Base-by-base conservation (phyloP, 1,139 yeast species). In the Kluyveromyces sp. region DNA sequence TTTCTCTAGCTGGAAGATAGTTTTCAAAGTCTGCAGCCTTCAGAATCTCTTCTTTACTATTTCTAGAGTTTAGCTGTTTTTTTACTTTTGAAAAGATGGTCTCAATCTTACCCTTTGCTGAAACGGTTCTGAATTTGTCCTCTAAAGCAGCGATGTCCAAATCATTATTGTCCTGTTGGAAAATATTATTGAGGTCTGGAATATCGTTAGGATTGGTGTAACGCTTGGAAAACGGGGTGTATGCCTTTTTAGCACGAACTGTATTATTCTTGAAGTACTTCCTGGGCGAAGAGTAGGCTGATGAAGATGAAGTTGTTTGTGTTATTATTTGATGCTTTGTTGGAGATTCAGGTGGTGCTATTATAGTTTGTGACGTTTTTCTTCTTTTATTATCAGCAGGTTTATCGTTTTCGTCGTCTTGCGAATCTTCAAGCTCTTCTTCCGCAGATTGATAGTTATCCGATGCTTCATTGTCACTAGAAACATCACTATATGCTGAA, bases 1-100 rank as follows among this genome's bases (percentile, higher is more conserved):
- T 77, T 53, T 89, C 97, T 51, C 99, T 75, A 50, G 97, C 90
- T 0, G 97, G 97, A 43, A 92, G 70, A 28, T 55, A 56, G 27
- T 60, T 60, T 28, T 54, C 57, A 39, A 62, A 57, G 46, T 58
- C 52, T 7, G 55, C 52, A 3, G 63, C 52, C 45, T 60, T 58
- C 15, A 61, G 51, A 41, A 61, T 55, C 38, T 55, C 61, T 41
- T 61, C 65, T 46, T 57, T 63, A 25, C 59, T 60, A 45, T 60
- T 62, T 31, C 64, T 59, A 2, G 67, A 61, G 47, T 61, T 57
- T 15, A 63, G 47, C 42, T 60, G 66, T 45, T 58, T 60, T 38
- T 63, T 63, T 4, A 63, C 59, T 46, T 60, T 63, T 2, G 66
- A 62, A 46, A 62, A 63, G 34, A 63, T 61, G 2, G 67, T 63